phyloP scores from a whole-genome alignment of 345 rosid genomes.

The Citrus sinensis region DVS_A1.0 CM039163.1:49716001-49716500 shows the following conservation, averaged over 20 bases:
- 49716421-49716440: conserved; percentile 52
- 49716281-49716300: background rate
- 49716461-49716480: conserved; percentile 85
- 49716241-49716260: background rate
- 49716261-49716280: background rate
- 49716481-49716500: conserved; percentile 70
- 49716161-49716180: conserved; percentile 28
- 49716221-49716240: too few relatives aligned
- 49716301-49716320: background rate
- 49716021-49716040: conserved; percentile 15
- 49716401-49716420: conserved; percentile 33
- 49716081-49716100: conserved; percentile 48
- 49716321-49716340: background rate
- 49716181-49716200: conserved; percentile 13
- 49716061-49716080: conserved; percentile 27
- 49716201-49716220: too few relatives aligned
- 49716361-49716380: background rate
- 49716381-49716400: conserved; percentile 17
- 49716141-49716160: conserved; percentile 20
- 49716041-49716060: conserved; percentile 25
- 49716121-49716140: conserved; percentile 41
- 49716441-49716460: conserved; percentile 63
- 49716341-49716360: background rate
- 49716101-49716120: conserved; percentile 39
- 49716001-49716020: conserved; percentile 28